A percentile compares a stretch with the other conserved stretches of the same genome.
phyloP scores from a whole-genome alignment of 176 grass and related monocot genomes.

The Eleusine indica region DNA sequence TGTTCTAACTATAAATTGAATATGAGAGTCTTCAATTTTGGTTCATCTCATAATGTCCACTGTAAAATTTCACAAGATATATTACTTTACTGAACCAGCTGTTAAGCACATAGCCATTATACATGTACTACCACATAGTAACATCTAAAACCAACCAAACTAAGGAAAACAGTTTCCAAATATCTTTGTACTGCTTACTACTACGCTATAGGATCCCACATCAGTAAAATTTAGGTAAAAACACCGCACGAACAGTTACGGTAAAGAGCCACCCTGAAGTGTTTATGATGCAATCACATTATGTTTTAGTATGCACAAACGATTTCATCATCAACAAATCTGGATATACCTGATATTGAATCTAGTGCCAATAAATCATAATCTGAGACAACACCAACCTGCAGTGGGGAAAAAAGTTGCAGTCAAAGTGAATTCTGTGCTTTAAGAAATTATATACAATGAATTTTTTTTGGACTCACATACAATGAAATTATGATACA shows the following conservation, averaged over 20 bases:
- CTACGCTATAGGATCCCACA: background rate
- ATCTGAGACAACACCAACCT: constrained; percentile 98
- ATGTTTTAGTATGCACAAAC: background rate
- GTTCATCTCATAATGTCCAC: background rate
- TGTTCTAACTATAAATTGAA: background rate
- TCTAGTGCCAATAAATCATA: constrained; percentile 94
- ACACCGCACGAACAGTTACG: too few relatives aligned
- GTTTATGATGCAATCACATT: background rate
- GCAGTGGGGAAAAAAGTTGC: background rate
- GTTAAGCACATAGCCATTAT: background rate
- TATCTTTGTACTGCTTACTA: background rate
- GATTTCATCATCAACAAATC: background rate
- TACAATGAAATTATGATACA: background rate
- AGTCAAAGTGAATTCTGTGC: background rate
- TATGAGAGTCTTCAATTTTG: background rate
- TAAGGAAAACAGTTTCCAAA: background rate
- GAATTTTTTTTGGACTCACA: too few relatives aligned
- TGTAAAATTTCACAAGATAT: background rate
- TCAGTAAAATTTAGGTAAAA: background rate
- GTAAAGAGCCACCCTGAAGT: background rate
- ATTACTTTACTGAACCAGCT: too few relatives aligned
- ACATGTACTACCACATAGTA: background rate
- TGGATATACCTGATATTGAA: constrained; percentile 74
- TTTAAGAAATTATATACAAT: background rate
- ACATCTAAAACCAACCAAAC: background rate